A percentile compares a stretch with the other conserved stretches of the same genome.
Conservation (phyloP, 129 eudicot species). For the Tagetes erecta region DNA sequence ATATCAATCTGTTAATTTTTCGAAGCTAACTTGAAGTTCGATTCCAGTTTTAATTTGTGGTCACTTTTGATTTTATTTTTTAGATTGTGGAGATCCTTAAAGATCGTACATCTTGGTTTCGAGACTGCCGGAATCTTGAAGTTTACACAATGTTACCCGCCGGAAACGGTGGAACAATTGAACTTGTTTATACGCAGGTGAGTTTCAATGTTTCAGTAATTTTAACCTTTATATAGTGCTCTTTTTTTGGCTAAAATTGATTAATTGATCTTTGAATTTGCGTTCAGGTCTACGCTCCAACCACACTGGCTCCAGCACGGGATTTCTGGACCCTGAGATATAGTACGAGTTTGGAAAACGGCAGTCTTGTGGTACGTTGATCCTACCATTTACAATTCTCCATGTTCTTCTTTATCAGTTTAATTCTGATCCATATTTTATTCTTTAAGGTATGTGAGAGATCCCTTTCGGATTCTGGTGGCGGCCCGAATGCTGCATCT, state of each 20-base stretch:
- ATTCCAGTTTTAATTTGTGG: not conserved
- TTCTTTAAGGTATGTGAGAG: constrained; percentile 82
- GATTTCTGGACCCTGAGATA: constrained; percentile 98
- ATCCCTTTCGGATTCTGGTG: constrained; percentile 94
- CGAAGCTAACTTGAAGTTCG: not conserved
- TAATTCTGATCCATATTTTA: constrained; percentile 13
- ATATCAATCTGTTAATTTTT: not conserved
- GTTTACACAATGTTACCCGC: constrained; percentile 84
- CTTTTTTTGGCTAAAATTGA: not conserved
- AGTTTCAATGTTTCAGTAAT: not conserved
- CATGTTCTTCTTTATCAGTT: not conserved
- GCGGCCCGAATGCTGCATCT: constrained; percentile 77
- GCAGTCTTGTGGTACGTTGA: constrained; percentile 85
- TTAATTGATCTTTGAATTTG: constrained; percentile 18
- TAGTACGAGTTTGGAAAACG: constrained; percentile 81
- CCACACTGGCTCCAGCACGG: constrained; percentile 95
- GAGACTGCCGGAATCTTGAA: constrained; percentile 94
- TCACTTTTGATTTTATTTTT: constrained; percentile 6
- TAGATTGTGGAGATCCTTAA: constrained; percentile 95
- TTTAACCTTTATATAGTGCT: not conserved
- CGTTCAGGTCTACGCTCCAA: constrained; percentile 87
- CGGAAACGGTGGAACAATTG: constrained; percentile 94
- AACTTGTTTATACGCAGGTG: constrained; percentile 90
- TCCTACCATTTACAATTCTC: not conserved
- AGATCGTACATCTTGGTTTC: constrained; percentile 97